Base-by-base conservation (phyloP, 129 eudicot genomes). In the Chrysanthemum seticuspe region DNA sequence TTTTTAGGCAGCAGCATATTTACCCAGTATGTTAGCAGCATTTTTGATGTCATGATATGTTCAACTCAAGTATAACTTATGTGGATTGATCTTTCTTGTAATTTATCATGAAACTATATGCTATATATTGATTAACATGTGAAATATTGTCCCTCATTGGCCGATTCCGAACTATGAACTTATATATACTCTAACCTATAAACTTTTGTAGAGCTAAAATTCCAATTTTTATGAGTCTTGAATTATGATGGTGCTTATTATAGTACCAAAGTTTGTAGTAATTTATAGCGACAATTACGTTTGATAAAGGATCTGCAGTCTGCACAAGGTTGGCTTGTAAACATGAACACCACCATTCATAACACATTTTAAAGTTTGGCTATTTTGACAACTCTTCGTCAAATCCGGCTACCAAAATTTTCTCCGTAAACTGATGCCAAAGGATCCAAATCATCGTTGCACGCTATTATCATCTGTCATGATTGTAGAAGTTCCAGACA, bases 1-100 rank as follows among this genome's bases (percentile, higher is more conserved):
- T 71, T 23, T 56, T 23, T 56, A 27, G 82, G 68, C 55, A 29
- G 75, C 63, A 16, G 62, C 74, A 25, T 60, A 18, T 75, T 75
- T 53, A 25, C 25, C 62, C 54, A 65, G 23, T 21, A 27, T 48
- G 59, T 68, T 70, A 73, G 61, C 82, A 16, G 68, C 73, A 71
- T 27, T 78, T 78, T 65, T 72, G 76, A 65, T 68, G 67, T 67
- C 74, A 64, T 78, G 65, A 56, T 72, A 50, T 78, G 73, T 78
- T 63, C 21, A 45, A 55, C 51, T 71, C 18, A 47, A 7, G 47
- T 64, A 64, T 51, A 56, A 54, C 53, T 9, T 64, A 54, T 55
- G 68, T 71, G 73, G 53, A 55, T 53, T 78, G 10, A 40, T 40
- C 2, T 53, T 48, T 68, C 18, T 76, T 76, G 67, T 67, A 67